Evolutionary conservation across 257 asterid species (phyloP).

Genomic region (Gentiana straminea): DNA sequence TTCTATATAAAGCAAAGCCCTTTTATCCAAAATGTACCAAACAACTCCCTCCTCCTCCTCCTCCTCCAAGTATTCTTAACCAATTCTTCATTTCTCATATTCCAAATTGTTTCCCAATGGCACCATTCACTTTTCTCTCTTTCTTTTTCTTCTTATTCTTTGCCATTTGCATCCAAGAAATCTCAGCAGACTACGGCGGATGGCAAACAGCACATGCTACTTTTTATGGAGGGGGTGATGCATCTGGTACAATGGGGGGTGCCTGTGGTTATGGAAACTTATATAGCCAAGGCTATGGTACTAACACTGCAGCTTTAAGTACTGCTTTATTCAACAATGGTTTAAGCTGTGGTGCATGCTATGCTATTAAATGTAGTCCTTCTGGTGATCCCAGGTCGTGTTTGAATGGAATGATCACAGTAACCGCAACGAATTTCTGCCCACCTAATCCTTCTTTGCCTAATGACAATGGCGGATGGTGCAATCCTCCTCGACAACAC

Average conservation of each 20-base stretch:
- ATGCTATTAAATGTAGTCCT: slow-evolving; percentile 38
- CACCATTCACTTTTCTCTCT: slow-evolving; percentile 16
- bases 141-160: slow-evolving; percentile 18
- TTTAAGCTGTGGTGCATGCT: slow-evolving; percentile 78
- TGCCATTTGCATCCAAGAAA: slow-evolving; percentile 13
- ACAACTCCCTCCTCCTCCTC: background rate
- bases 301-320: slow-evolving; percentile 84
- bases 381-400: slow-evolving; percentile 43
- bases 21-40: slow-evolving; percentile 1
- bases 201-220: slow-evolving; percentile 65
- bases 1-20: slow-evolving; percentile 33
- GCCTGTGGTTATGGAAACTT: slow-evolving; percentile 95
- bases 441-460: slow-evolving; percentile 32
- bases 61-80: background rate
- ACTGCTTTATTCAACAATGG: slow-evolving; percentile 88
- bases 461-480: slow-evolving; percentile 86
- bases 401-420: slow-evolving; percentile 49
- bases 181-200: slow-evolving; percentile 18
- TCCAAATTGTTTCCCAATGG: slow-evolving; percentile 26
- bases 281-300: slow-evolving; percentile 77
- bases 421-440: slow-evolving; percentile 91
- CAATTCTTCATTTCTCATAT: background rate
- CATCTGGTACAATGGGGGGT: slow-evolving; percentile 89
- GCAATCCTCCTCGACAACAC: slow-evolving; percentile 91
- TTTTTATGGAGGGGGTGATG: slow-evolving; percentile 75